phyloP scores from a whole-genome alignment of 371 early-diverging fungal species.

The Lichtheimia hyalospora region DNA sequence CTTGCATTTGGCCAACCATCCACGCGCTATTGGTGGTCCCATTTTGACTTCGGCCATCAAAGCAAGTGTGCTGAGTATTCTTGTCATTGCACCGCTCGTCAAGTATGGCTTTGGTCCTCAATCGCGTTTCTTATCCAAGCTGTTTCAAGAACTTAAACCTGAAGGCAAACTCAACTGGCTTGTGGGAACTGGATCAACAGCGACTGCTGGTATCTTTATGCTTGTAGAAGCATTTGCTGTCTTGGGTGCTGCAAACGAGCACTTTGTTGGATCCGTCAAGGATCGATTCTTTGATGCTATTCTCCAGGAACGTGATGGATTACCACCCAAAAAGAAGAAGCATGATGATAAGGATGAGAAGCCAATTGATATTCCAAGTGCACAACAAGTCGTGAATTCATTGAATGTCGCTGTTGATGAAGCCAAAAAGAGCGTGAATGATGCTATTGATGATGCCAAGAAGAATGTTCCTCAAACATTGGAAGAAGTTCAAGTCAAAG shows the following conservation, averaged over 20 bases:
- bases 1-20: constrained; percentile 34
- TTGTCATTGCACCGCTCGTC: constrained; percentile 28
- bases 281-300: constrained; percentile 39
- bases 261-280: constrained; percentile 30
- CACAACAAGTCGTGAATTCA: constrained; percentile 1
- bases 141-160: constrained; percentile 5
- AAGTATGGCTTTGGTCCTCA: constrained; percentile 31
- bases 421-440: background rate
- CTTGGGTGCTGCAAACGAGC: constrained; percentile 17
- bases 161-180: constrained; percentile 9
- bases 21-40: constrained; percentile 24
- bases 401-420: constrained; percentile 12
- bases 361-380: background rate
- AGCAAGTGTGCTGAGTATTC: constrained; percentile 26
- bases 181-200: constrained; percentile 10
- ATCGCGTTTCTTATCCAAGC: constrained; percentile 9
- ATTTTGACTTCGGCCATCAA: constrained; percentile 35
- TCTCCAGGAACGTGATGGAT: constrained; percentile 21
- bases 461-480: background rate
- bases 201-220: constrained; percentile 22
- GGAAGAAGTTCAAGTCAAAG: constrained; percentile 5
- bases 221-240: constrained; percentile 29
- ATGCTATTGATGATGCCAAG: too few relatives aligned
- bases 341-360: background rate
- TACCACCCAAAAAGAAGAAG: constrained; percentile 13